Evolutionary conservation across 495 filamentous ascomycete species (phyloP).

Genomic region (Aspergillus haitiensis): DNA sequence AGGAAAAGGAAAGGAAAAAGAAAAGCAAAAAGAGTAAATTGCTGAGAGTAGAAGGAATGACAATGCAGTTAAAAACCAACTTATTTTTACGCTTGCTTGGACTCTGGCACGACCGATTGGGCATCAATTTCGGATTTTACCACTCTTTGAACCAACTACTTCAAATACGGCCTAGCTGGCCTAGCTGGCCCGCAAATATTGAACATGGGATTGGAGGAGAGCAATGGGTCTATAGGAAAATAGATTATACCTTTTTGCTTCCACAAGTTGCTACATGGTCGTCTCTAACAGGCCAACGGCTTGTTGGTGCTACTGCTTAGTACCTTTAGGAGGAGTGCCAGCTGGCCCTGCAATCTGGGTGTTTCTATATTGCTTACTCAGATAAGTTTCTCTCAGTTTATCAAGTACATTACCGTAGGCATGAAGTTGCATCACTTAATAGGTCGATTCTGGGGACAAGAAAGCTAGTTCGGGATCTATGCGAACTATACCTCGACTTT

Average conservation of each 20-base stretch:
- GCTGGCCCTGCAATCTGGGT: conserved; percentile 16
- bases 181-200: not conserved
- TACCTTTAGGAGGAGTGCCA: conserved; percentile 8
- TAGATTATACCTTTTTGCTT: conserved; percentile 7
- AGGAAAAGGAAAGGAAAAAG: too few species aligned
- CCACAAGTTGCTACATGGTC: conserved; percentile 17
- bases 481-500: too few species aligned
- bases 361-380: conserved; percentile 2
- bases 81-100: too few species aligned
- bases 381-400: not conserved
- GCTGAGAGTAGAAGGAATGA: too few species aligned
- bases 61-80: too few species aligned
- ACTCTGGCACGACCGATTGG: conserved; percentile 1
- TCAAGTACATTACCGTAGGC: not conserved
- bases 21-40: too few species aligned
- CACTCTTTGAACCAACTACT: too few species aligned
- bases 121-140: not conserved
- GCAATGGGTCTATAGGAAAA: conserved; percentile 1
- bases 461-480: too few species aligned
- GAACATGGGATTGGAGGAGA: too few species aligned
- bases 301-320: not conserved
- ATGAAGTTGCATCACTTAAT: not conserved
- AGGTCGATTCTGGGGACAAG: too few species aligned
- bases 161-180: not conserved
- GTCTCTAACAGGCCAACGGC: conserved; percentile 20